Conservation (phyloP, 306 rosid genomes). For the Rosa persica region DNA sequence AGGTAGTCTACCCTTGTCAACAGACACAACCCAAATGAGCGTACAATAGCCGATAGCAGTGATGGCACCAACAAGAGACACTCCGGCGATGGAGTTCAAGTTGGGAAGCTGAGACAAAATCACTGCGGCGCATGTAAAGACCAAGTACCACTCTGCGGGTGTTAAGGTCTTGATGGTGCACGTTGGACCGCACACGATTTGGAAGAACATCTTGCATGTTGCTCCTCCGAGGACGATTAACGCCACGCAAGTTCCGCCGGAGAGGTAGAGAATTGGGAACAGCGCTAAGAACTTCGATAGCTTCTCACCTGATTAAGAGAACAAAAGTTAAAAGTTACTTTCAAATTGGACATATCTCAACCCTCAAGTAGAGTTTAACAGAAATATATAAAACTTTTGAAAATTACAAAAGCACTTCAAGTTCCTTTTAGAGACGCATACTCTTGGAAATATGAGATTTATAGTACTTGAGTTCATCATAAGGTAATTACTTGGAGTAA, state of each 20-base stretch:
- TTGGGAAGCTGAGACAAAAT: conserved; percentile 47
- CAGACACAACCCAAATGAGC: conserved; percentile 42
- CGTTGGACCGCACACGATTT: conserved; percentile 33
- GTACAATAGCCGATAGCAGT: conserved; percentile 42
- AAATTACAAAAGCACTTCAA: background rate
- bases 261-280: conserved; percentile 41
- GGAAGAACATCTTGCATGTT: conserved; percentile 36
- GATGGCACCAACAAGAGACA: conserved; percentile 44
- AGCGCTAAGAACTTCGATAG: conserved; percentile 22
- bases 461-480: background rate
- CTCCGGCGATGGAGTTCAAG: conserved; percentile 50
- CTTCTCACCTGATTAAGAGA: conserved; percentile 25
- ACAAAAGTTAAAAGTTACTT: background rate
- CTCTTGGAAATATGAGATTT: background rate
- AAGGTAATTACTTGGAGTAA: background rate
- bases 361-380: background rate
- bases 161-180: conserved; percentile 36
- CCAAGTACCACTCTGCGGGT: conserved; percentile 48
- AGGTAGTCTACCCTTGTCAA: conserved; percentile 34
- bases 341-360: background rate
- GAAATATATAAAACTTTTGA: background rate
- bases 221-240: conserved; percentile 46
- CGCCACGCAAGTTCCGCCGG: conserved; percentile 40
- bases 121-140: conserved; percentile 38
- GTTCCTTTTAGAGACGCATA: background rate